Percentiles rank a stretch among this genome's conserved stretches.
phyloP scores from a whole-genome alignment of 176 grass and related monocot genomes.

The Carex littledalei region DNA sequence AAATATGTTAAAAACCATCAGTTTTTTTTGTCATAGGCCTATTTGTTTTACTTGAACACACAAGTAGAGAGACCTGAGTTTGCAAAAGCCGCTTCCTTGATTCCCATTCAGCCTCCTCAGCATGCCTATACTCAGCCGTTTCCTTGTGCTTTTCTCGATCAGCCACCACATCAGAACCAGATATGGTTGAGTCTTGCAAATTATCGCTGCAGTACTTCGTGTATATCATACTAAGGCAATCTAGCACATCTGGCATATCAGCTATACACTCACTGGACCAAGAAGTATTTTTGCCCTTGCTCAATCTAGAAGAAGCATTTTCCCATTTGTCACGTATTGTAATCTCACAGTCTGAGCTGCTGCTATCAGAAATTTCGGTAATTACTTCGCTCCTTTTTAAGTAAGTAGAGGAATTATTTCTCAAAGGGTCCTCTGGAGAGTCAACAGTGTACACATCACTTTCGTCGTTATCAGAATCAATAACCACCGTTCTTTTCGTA shows the following conservation, averaged over 20 bases:
- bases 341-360: slow-evolving; percentile 72
- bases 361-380: slow-evolving; percentile 6
- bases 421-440: neutral
- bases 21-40: neutral
- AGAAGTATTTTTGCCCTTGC: neutral
- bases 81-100: slow-evolving; percentile 56
- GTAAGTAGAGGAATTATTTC: slow-evolving; percentile 1
- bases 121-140: slow-evolving; percentile 71
- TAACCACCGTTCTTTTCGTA: neutral
- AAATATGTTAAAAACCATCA: neutral
- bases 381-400: neutral
- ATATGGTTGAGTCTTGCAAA: neutral
- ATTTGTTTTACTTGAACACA: neutral
- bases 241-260: slow-evolving; percentile 13
- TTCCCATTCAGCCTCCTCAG: slow-evolving; percentile 78
- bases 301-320: slow-evolving; percentile 52
- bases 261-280: slow-evolving; percentile 7
- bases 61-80: slow-evolving; percentile 50
- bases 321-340: slow-evolving; percentile 64
- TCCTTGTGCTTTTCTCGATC: slow-evolving; percentile 88
- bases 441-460: slow-evolving; percentile 32
- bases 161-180: slow-evolving; percentile 16
- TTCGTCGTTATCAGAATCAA: slow-evolving; percentile 17
- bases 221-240: slow-evolving; percentile 14
- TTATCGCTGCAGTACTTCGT: neutral